These are phyloP conservation scores for Crucibulum laeve DNA, from an alignment of 768 basidiomycete genomes.

Conservation along the genomic window DNA sequence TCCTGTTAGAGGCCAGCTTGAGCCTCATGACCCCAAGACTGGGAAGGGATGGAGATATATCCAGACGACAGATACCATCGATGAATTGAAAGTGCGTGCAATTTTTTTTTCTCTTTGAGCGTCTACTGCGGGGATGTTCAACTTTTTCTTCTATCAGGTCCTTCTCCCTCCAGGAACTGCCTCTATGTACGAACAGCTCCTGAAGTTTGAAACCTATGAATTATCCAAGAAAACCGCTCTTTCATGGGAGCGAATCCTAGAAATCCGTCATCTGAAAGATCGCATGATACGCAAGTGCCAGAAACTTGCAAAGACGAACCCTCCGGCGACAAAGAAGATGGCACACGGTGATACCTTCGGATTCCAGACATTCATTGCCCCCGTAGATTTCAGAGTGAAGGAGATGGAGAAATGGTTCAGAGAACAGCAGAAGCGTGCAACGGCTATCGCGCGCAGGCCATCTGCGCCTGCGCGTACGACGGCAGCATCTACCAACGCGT, in stretches of 20 bases:
- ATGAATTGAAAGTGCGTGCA: conserved; percentile 60
- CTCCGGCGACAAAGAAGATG: conserved; percentile 31
- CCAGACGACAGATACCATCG: conserved; percentile 72
- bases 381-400: conserved; percentile 68
- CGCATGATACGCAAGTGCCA: conserved; percentile 80
- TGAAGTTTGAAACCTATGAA: conserved; percentile 58
- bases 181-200: conserved; percentile 58
- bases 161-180: conserved; percentile 67
- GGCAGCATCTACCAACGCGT: conserved; percentile 8
- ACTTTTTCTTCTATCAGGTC: conserved; percentile 37
- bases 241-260: conserved; percentile 66
- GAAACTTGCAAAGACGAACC: conserved; percentile 44
- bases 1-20: conserved; percentile 72
- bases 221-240: conserved; percentile 51
- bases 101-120: not conserved
- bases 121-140: conserved; percentile 1
- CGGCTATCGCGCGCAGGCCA: conserved; percentile 15
- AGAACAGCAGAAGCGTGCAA: conserved; percentile 42
- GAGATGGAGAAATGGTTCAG: conserved; percentile 80
- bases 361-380: conserved; percentile 67
- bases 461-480: conserved; percentile 5
- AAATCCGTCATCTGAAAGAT: conserved; percentile 77
- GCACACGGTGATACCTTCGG: conserved; percentile 33
- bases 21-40: conserved; percentile 56
- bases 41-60: conserved; percentile 65